A percentile compares a stretch with the other conserved stretches of the same genome.
phyloP scores from a whole-genome alignment of 2,329 filamentous ascomycete genomes.

The Apiospora pterosperma region DNA sequence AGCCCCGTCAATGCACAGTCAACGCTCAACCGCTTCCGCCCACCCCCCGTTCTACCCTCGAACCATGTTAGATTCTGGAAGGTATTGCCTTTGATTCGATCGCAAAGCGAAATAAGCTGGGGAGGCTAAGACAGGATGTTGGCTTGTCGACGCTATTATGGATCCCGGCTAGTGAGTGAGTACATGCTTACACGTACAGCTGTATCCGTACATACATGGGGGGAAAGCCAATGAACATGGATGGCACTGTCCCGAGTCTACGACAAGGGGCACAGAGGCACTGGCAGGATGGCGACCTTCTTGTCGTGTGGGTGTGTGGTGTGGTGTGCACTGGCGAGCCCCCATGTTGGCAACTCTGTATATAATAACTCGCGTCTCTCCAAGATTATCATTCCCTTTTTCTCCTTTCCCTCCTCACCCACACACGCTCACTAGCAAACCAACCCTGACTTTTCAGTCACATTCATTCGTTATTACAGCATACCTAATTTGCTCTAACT shows the following conservation, averaged over 20 bases:
- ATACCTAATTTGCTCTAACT: slow-evolving; percentile 24
- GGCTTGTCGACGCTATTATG: slow-evolving; percentile 10
- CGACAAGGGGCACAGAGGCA: neutral
- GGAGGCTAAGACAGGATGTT: slow-evolving; percentile 5
- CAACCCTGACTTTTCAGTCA: slow-evolving; percentile 54
- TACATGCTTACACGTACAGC: too few species aligned
- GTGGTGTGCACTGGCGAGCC: neutral
- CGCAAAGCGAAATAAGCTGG: slow-evolving; percentile 24
- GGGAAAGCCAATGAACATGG: neutral
- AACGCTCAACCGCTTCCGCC: neutral
- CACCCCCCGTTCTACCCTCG: neutral
- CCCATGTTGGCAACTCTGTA: slow-evolving; percentile 29
- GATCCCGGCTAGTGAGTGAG: slow-evolving; percentile 12
- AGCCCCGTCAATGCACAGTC: neutral
- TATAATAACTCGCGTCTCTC: slow-evolving; percentile 48
- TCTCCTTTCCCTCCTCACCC: slow-evolving; percentile 42
- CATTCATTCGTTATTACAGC: slow-evolving; percentile 52
- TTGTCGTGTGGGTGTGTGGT: neutral
- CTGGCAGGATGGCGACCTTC: neutral
- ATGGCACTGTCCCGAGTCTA: neutral
- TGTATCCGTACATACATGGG: neutral
- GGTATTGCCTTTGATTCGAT: slow-evolving; percentile 14
- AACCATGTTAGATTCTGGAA: neutral
- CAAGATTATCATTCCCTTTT: slow-evolving; percentile 33
- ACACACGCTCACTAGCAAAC: slow-evolving; percentile 44